These are phyloP conservation scores for Candida silvatica DNA, from an alignment of 805 yeast species.

Conservation along the genomic window DNA sequence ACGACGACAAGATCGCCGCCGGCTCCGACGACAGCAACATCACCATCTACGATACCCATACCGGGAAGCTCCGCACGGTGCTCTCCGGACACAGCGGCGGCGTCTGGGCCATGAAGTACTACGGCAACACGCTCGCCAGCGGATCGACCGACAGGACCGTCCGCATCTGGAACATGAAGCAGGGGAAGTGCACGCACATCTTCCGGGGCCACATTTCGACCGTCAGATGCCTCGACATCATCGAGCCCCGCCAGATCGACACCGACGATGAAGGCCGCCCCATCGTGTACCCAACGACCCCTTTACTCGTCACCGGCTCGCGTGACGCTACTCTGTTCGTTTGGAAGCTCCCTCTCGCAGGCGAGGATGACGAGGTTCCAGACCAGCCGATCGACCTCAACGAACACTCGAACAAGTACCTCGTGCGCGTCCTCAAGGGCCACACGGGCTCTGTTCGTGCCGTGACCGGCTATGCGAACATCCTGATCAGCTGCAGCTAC, in stretches of 20 bases:
- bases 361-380: constrained; percentile 27
- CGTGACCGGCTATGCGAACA: constrained; percentile 77
- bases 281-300: constrained; percentile 48
- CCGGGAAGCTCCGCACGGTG: constrained; percentile 55
- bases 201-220: constrained; percentile 91
- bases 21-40: constrained; percentile 87
- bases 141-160: constrained; percentile 95
- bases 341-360: constrained; percentile 63
- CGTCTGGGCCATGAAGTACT: constrained; percentile 94
- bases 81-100: constrained; percentile 93
- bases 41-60: constrained; percentile 67
- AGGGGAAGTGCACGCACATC: constrained; percentile 83
- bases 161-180: constrained; percentile 83
- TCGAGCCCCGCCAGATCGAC: constrained; percentile 60
- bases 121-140: constrained; percentile 75
- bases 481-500: constrained; percentile 82
- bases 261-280: constrained; percentile 50
- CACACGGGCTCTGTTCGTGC: constrained; percentile 81
- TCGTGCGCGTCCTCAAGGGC: constrained; percentile 62
- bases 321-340: constrained; percentile 75
- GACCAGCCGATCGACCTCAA: constrained; percentile 28
- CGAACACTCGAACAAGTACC: constrained; percentile 48
- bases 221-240: constrained; percentile 81
- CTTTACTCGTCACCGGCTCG: constrained; percentile 75
- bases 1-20: constrained; percentile 81